Evolutionary conservation across 371 early-diverging fungal species (phyloP), one percentile per base, ranked within the genome.

Genomic region (Encephalitozoon intestinalis): DNA sequence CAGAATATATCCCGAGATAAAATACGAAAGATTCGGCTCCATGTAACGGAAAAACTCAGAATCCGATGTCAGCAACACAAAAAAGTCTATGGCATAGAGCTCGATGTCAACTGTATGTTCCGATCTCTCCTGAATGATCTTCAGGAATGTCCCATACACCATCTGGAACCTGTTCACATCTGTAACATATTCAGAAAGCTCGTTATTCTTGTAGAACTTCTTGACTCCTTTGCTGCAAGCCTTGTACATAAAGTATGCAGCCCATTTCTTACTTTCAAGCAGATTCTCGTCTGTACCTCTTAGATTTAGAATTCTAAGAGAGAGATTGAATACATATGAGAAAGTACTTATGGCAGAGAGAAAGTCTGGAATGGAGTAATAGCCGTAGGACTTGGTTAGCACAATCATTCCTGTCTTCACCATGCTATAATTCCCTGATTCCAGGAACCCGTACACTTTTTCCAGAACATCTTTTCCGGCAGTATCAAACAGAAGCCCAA

Each of bases 301-400:
- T n/a, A 74, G 44, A 26, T 53, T 69, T 37, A 77, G 12, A 11
- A 82, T 75, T n/a, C 43, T 23, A 1, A 79, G 49, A 0, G 78
- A n/a, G 23, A 75, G 52, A 8, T 80, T 76, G 9, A 81, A 46
- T n/a, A 74, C 66, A 18, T 58, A 43, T 2, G 67, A 54, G 51
- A 73, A 82, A 7, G 74, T 67, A 6, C 73, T 70, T 12, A 74
- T 39, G 26, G 51, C 23, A 3, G 21, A 11, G 21, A 77, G 63
- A 37, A 63, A 71, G 30, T 74, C 46, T 30, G 85, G 85, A 37
- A 85, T 50, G 4, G 72, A 70, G 75, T 83, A 85, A 63, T 78
- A 68, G 25, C 67, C 54, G 52, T 75, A 82, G 5, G 77, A 44
- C 50, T 81, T 73, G 2, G 76, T 63, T 40, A 85, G 26, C 31